Evolutionary conservation across 768 basidiomycete species (phyloP).

Genomic region (Tricholoma terreum): DNA sequence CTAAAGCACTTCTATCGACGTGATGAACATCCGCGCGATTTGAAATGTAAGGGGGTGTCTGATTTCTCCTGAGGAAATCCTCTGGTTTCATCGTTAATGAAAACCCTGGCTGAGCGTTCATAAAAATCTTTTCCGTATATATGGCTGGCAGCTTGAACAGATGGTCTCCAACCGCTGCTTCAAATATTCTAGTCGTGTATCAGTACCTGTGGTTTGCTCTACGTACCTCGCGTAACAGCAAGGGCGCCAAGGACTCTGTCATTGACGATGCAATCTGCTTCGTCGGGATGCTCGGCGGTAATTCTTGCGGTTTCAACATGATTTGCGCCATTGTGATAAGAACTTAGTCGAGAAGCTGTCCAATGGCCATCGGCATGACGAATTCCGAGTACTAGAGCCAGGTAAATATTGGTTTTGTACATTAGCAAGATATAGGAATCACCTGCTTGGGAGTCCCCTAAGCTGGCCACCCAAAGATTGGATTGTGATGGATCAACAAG

Average conservation of each 20-base stretch:
- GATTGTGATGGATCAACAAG: slow-evolving; percentile 39
- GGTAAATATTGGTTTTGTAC: not conserved
- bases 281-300: slow-evolving; percentile 44
- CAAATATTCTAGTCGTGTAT: slow-evolving; percentile 1
- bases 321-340: slow-evolving; percentile 50
- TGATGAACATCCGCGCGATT: slow-evolving; percentile 42
- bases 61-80: slow-evolving; percentile 42
- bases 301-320: slow-evolving; percentile 38
- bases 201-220: not conserved
- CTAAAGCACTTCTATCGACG: slow-evolving; percentile 24
- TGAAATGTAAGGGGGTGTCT: slow-evolving; percentile 54
- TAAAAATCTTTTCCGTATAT: slow-evolving; percentile 47
- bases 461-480: slow-evolving; percentile 54
- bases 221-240: slow-evolving; percentile 53
- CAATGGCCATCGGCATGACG: slow-evolving; percentile 33
- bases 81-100: slow-evolving; percentile 31
- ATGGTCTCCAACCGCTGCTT: slow-evolving; percentile 51
- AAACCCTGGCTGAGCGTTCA: slow-evolving; percentile 38
- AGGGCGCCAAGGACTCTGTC: slow-evolving; percentile 52
- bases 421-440: not conserved
- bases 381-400: slow-evolving; percentile 38
- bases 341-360: slow-evolving; percentile 39
- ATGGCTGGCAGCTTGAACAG: slow-evolving; percentile 49
- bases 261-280: slow-evolving; percentile 38
- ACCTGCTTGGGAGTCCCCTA: slow-evolving; percentile 54